Percentiles rank a stretch among this genome's conserved stretches.
These are phyloP conservation scores for Gaultheria prostrata DNA, from an alignment of 148 eudicot genomes.

Conservation along the genomic window DNA sequence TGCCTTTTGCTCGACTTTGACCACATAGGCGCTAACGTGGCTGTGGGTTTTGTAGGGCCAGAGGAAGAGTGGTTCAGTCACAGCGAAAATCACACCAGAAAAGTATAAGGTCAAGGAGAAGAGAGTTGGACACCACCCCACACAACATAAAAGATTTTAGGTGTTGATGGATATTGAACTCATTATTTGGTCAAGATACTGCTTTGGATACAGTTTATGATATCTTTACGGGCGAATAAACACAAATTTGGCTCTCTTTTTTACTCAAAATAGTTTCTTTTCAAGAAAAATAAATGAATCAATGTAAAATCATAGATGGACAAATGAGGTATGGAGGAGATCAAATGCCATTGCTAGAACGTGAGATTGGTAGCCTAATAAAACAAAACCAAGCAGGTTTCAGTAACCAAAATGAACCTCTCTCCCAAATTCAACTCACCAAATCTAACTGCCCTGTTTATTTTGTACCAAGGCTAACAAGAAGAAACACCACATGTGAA, in stretches of 20 bases:
- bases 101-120: too few relatives aligned
- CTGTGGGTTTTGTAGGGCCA: too few relatives aligned
- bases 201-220: too few relatives aligned
- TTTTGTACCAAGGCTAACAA: neutral
- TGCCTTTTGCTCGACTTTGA: too few relatives aligned
- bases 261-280: neutral
- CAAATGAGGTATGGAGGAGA: neutral
- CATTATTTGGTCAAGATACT: neutral
- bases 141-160: neutral
- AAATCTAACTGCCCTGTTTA: neutral
- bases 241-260: too few relatives aligned
- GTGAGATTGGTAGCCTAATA: neutral
- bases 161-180: neutral
- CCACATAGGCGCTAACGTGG: too few relatives aligned
- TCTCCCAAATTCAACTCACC: neutral
- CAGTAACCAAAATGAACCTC: neutral
- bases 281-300: neutral
- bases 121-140: too few relatives aligned
- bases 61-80: too few relatives aligned
- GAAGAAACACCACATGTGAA: conserved; percentile 1
- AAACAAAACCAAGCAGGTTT: neutral
- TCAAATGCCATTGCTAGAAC: neutral
- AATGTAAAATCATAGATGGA: neutral
- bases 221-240: too few relatives aligned
- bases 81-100: too few relatives aligned